These are phyloP conservation scores for Penstemon eatonii DNA, from an alignment of 257 asterid species.

Conservation along the genomic window DNA sequence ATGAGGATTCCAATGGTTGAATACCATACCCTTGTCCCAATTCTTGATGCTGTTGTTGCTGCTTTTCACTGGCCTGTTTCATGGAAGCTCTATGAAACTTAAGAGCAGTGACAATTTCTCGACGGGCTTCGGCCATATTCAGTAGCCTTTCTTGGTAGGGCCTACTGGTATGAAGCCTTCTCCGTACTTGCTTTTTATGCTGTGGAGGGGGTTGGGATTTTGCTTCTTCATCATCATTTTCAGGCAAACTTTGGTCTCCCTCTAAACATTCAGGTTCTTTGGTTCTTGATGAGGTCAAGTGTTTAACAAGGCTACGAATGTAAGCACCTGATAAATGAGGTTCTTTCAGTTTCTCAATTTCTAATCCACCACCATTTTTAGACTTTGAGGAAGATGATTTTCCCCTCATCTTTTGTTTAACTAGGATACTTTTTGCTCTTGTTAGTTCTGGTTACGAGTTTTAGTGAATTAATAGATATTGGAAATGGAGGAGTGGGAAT, in stretches of 20 bases:
- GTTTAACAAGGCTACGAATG: constrained; percentile 89
- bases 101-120: constrained; percentile 93
- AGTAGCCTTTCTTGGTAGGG: constrained; percentile 96
- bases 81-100: constrained; percentile 92
- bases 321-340: constrained; percentile 90
- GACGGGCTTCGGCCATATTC: constrained; percentile 97
- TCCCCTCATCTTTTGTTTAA: constrained; percentile 60
- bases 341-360: constrained; percentile 51
- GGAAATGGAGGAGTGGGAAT: constrained; percentile 32
- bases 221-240: constrained; percentile 28
- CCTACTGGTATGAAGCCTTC: constrained; percentile 88
- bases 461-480: constrained; percentile 9
- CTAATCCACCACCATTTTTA: constrained; percentile 42
- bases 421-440: background rate
- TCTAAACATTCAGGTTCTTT: constrained; percentile 52
- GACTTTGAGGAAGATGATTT: constrained; percentile 68
- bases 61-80: constrained; percentile 63
- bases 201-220: constrained; percentile 47
- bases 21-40: constrained; percentile 34
- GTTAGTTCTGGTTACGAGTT: background rate
- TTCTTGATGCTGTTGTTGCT: constrained; percentile 40
- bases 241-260: constrained; percentile 41
- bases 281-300: constrained; percentile 76
- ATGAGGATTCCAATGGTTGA: constrained; percentile 40
- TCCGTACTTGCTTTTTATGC: constrained; percentile 75